Percentiles rank a stretch among this genome's conserved stretches.
Evolutionary conservation across 2,329 filamentous ascomycete species (phyloP).

Genomic region (Neurospora sp.): DNA sequence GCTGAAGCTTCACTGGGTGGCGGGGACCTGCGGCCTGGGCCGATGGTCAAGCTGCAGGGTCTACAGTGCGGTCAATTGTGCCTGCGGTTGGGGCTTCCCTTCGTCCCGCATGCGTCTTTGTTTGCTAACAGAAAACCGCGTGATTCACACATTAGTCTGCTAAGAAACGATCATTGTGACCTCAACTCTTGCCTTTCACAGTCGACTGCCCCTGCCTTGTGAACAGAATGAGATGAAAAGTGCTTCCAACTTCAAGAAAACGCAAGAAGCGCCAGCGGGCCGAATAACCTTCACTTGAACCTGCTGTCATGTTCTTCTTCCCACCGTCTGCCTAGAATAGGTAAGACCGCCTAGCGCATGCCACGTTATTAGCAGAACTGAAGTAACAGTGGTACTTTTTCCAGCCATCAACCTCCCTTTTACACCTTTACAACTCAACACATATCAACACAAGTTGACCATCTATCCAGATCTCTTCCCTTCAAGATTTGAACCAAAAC

Average conservation of each 20-base stretch:
- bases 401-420: neutral
- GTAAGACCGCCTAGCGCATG: neutral
- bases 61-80: neutral
- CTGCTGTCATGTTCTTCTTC: neutral
- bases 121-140: neutral
- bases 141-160: neutral
- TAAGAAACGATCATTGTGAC: neutral
- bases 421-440: too few species aligned
- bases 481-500: fast-evolving
- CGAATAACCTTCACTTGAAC: neutral
- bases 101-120: neutral
- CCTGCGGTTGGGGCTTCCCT: neutral
- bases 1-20: neutral
- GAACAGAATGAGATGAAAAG: neutral
- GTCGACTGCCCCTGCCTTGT: too few species aligned
- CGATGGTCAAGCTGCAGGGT: neutral
- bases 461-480: neutral
- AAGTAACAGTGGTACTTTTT: neutral
- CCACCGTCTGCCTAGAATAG: neutral
- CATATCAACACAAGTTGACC: neutral
- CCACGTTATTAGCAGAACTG: neutral
- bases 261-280: neutral
- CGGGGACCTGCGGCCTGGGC: neutral
- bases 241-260: neutral
- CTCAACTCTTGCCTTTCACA: too few species aligned